Percentiles rank a stretch among this genome's conserved stretches.
Evolutionary conservation across 495 filamentous ascomycete species (phyloP).

Genomic region (Hyaloscypha hepaticicola): DNA sequence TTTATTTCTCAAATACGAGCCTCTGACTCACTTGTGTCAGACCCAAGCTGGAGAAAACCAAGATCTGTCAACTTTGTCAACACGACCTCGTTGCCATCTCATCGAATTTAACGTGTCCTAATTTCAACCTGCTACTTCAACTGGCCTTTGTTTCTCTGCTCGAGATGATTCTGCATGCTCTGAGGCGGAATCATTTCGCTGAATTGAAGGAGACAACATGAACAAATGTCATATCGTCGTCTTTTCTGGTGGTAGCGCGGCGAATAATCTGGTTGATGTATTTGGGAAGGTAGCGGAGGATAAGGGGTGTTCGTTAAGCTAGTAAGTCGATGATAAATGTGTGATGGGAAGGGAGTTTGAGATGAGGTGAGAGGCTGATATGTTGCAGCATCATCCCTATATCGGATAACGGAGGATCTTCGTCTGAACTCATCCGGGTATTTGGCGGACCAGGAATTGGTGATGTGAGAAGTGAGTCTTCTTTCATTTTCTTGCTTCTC

Average conservation of each 20-base stretch:
- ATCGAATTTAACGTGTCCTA: not conserved
- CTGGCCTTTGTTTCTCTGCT: not conserved
- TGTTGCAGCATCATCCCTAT: slow-evolving; percentile 76
- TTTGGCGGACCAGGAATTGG: slow-evolving; percentile 94
- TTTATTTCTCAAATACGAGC: not conserved
- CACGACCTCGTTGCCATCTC: not conserved
- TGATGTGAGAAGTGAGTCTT: slow-evolving; percentile 76
- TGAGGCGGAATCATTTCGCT: not conserved
- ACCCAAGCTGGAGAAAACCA: not conserved
- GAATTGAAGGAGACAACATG: not conserved
- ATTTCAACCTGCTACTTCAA: not conserved
- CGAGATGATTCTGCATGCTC: slow-evolving; percentile 1
- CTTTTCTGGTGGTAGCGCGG: slow-evolving; percentile 86
- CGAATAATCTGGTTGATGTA: slow-evolving; percentile 91
- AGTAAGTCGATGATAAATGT: slow-evolving; percentile 37
- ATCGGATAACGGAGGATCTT: slow-evolving; percentile 91
- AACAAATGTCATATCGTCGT: slow-evolving; percentile 60
- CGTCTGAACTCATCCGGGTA: slow-evolving; percentile 87
- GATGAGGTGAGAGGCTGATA: slow-evolving; percentile 11
- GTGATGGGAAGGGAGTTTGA: not conserved
- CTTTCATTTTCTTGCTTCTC: not conserved
- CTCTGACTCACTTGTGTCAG: not conserved
- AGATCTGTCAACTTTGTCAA: not conserved
- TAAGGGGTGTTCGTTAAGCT: slow-evolving; percentile 68
- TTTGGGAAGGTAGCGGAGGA: slow-evolving; percentile 73